These are phyloP conservation scores for Helianthus annuus DNA, from an alignment of 129 eudicot genomes.

Conservation along the genomic window HanXRQr2.0-SUNRISE NC_035449.2:118041153-118041652, in stretches of 20 bases:
- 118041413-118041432: too few species aligned
- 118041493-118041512: slow-evolving; percentile 16
- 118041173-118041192: too few species aligned
- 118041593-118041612: not conserved
- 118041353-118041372: too few species aligned
- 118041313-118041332: slow-evolving; percentile 16
- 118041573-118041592: not conserved
- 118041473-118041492: too few species aligned
- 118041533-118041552: slow-evolving; percentile 16
- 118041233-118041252: too few species aligned
- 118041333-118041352: not conserved
- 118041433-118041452: too few species aligned
- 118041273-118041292: not conserved
- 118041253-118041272: slow-evolving; percentile 1
- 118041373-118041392: too few species aligned
- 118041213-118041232: too few species aligned
- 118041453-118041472: too few species aligned
- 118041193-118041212: too few species aligned
- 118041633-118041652: not conserved
- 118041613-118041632: slow-evolving; percentile 1
- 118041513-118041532: slow-evolving; percentile 8
- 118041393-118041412: too few species aligned
- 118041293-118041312: slow-evolving; percentile 19
- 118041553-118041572: slow-evolving; percentile 13
- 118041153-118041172: too few species aligned